A percentile compares a stretch with the other conserved stretches of the same genome.
Conservation (phyloP, 1,139 yeast species). For the Blastobotrys ciferrii region DNA sequence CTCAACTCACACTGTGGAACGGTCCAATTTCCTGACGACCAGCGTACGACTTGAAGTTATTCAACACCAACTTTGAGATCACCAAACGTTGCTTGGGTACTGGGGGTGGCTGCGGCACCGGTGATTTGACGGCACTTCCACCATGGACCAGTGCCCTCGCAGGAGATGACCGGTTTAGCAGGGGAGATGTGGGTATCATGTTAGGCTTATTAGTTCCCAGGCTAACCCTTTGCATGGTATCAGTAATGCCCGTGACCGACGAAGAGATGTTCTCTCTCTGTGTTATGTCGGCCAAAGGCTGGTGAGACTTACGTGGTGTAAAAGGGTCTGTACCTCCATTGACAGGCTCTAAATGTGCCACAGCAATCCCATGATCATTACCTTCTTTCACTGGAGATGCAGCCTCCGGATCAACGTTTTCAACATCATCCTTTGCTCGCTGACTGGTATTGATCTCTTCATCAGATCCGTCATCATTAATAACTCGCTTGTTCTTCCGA, state of each 20-base stretch:
- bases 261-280: conserved; percentile 14
- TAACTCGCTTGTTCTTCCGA: not conserved
- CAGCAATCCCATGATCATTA: conserved; percentile 16
- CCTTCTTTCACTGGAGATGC: not conserved
- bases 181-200: conserved; percentile 8
- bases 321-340: not conserved
- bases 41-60: conserved; percentile 93
- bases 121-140: conserved; percentile 10
- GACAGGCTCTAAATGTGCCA: conserved; percentile 26
- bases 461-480: not conserved
- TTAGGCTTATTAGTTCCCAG: conserved; percentile 14
- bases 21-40: conserved; percentile 96
- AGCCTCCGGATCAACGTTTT: not conserved
- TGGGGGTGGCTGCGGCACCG: conserved; percentile 13
- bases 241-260: conserved; percentile 16
- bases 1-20: conserved; percentile 51
- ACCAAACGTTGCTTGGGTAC: conserved; percentile 52
- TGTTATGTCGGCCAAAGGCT: conserved; percentile 20
- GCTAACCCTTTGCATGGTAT: conserved; percentile 18
- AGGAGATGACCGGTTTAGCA: conserved; percentile 3
- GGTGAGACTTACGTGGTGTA: conserved; percentile 7
- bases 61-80: conserved; percentile 67
- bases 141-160: conserved; percentile 11
- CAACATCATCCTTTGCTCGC: not conserved
- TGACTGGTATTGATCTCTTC: not conserved